Percentiles rank a stretch among this genome's conserved stretches.
These are phyloP conservation scores for Colletotrichum graminicola DNA, from an alignment of 2,329 filamentous ascomycete genomes.

Conservation along the genomic window DNA sequence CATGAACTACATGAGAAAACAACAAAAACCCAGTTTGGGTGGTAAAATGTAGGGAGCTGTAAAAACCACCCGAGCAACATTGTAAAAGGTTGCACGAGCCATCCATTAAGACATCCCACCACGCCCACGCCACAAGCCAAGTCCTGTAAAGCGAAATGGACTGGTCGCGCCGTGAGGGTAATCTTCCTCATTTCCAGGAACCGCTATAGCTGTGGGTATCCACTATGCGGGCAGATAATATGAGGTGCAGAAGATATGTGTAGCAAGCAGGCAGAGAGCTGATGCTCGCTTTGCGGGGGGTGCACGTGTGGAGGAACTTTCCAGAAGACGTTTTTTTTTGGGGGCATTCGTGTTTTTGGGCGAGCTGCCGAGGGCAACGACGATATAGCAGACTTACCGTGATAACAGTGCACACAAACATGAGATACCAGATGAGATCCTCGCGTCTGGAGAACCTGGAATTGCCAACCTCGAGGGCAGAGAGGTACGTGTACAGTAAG, in stretches of 20 bases:
- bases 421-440: slow-evolving; percentile 83
- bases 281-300: slow-evolving; percentile 3
- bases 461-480: slow-evolving; percentile 78
- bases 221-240: slow-evolving; percentile 85
- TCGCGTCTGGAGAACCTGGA: slow-evolving; percentile 80
- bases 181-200: slow-evolving; percentile 89
- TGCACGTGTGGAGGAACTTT: slow-evolving; percentile 30
- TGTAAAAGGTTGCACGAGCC: slow-evolving; percentile 70
- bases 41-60: slow-evolving; percentile 71
- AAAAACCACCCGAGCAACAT: slow-evolving; percentile 70
- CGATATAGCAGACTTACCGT: slow-evolving; percentile 73
- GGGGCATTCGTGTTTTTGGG: slow-evolving; percentile 18
- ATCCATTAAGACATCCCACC: slow-evolving; percentile 81
- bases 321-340: neutral
- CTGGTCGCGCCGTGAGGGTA: slow-evolving; percentile 73
- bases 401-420: slow-evolving; percentile 78
- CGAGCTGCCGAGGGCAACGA: slow-evolving; percentile 26
- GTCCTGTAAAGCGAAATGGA: slow-evolving; percentile 75
- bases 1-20: slow-evolving; percentile 35
- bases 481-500: slow-evolving; percentile 81
- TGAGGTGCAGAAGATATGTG: slow-evolving; percentile 55
- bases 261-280: slow-evolving; percentile 16
- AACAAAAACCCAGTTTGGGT: slow-evolving; percentile 43
- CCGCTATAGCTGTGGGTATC: slow-evolving; percentile 78
- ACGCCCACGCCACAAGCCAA: slow-evolving; percentile 75